These are phyloP conservation scores for Candida dajiaensis DNA, from an alignment of 805 yeast genomes.

Conservation along the genomic window DNA sequence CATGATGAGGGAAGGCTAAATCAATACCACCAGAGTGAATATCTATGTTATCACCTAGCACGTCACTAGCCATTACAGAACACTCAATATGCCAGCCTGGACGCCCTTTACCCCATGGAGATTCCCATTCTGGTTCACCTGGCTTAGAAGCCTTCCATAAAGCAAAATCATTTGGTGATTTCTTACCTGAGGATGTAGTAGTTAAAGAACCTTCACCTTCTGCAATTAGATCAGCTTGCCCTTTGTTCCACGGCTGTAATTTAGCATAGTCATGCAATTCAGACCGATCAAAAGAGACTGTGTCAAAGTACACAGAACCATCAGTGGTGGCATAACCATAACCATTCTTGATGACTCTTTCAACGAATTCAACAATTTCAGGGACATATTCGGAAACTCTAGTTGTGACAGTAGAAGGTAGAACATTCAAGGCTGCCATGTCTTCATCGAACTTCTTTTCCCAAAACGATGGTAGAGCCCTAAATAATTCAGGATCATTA, in stretches of 20 bases:
- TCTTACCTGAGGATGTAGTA: constrained; percentile 50
- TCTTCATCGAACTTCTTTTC: constrained; percentile 80
- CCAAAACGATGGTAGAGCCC: constrained; percentile 82
- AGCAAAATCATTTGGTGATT: constrained; percentile 82
- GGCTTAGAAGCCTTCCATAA: constrained; percentile 95
- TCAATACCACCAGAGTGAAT: constrained; percentile 97
- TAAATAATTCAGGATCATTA: constrained; percentile 79
- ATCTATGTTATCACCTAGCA: constrained; percentile 79
- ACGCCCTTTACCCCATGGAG: constrained; percentile 96
- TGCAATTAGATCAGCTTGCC: constrained; percentile 73
- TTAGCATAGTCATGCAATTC: constrained; percentile 85
- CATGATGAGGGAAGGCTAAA: constrained; percentile 98
- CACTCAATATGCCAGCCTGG: constrained; percentile 99
- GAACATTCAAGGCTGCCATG: constrained; percentile 79
- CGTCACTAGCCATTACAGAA: constrained; percentile 95
- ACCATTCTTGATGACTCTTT: constrained; percentile 68
- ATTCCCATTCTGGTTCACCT: constrained; percentile 94
- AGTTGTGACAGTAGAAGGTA: constrained; percentile 80
- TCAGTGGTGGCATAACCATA: constrained; percentile 79
- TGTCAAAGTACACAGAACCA: constrained; percentile 96
- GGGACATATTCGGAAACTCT: constrained; percentile 95
- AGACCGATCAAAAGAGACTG: constrained; percentile 67
- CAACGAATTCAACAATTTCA: constrained; percentile 78
- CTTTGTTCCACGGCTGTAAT: constrained; percentile 97
- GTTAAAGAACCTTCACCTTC: constrained; percentile 94